Evolutionary conservation across 192 early-diverging fungal genomes (phyloP).

Genomic region (Backusella morwellensis): DNA sequence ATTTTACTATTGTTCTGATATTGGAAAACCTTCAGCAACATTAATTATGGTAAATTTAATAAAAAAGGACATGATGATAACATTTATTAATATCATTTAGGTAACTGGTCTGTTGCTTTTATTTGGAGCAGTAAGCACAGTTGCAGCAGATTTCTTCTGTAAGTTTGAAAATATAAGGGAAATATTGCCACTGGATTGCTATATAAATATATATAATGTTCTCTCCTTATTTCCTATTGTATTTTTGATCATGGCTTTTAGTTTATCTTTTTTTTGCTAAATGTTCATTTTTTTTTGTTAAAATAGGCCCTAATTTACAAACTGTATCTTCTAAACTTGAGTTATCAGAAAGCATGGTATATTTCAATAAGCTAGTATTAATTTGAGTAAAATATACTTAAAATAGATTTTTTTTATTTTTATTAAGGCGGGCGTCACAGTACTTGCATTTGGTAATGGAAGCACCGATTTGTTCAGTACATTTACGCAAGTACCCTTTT

Average conservation of each 20-base stretch:
- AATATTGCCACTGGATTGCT: not conserved
- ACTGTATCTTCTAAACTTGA: conserved; percentile 69
- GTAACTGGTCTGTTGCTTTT: conserved; percentile 19
- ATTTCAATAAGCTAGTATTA: not conserved
- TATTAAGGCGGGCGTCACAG: conserved; percentile 62
- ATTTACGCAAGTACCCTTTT: conserved; percentile 34
- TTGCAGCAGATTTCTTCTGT: conserved; percentile 79
- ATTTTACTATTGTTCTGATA: conserved; percentile 49
- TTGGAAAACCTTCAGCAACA: conserved; percentile 29
- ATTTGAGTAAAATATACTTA: conserved; percentile 6
- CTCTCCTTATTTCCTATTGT: not conserved
- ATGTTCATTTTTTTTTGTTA: not conserved
- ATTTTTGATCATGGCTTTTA: too few species aligned
- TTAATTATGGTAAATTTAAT: conserved; percentile 36
- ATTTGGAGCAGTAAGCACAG: conserved; percentile 68
- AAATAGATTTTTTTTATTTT: conserved; percentile 9
- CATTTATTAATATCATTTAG: conserved; percentile 18
- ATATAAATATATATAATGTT: not conserved
- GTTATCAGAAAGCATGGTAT: conserved; percentile 79
- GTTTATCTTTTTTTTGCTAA: not conserved
- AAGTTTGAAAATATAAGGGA: conserved; percentile 21
- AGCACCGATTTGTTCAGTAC: conserved; percentile 91
- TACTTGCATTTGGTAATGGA: conserved; percentile 86
- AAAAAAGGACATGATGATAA: not conserved
- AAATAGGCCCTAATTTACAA: conserved; percentile 72